Evolutionary conservation across 805 yeast genomes (phyloP).

Genomic region (Candida dajiaensis): DNA sequence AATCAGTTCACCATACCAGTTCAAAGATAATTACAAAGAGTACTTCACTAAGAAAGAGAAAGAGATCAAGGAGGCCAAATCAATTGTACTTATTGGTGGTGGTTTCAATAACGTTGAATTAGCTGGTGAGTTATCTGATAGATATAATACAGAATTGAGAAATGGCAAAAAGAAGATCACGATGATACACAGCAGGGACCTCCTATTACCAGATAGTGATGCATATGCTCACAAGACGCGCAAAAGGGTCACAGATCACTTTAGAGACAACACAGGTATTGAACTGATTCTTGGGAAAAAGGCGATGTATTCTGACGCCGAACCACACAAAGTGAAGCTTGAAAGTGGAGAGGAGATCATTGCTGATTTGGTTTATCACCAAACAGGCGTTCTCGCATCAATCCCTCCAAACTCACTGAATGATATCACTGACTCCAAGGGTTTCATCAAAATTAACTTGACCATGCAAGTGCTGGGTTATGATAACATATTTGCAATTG

Average conservation of each 20-base stretch:
- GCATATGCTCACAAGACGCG: slow-evolving; percentile 13
- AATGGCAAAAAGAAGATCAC: slow-evolving; percentile 14
- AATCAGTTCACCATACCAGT: slow-evolving; percentile 11
- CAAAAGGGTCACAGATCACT: slow-evolving; percentile 13
- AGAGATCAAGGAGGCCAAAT: slow-evolving; percentile 19
- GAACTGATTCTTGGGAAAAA: slow-evolving; percentile 12
- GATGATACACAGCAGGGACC: slow-evolving; percentile 10
- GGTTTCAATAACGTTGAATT: slow-evolving; percentile 28
- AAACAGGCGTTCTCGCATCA: slow-evolving; percentile 8
- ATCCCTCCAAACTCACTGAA: slow-evolving; percentile 8
- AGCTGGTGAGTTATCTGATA: slow-evolving; percentile 26
- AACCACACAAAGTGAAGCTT: slow-evolving; percentile 1
- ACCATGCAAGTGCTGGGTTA: slow-evolving; percentile 2
- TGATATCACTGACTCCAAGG: background rate
- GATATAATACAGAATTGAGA: slow-evolving; percentile 14
- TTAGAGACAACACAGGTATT: slow-evolving; percentile 11
- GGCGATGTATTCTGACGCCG: slow-evolving; percentile 1
- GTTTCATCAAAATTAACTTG: slow-evolving; percentile 8
- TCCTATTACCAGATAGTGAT: slow-evolving; percentile 3
- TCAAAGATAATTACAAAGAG: slow-evolving; percentile 11
- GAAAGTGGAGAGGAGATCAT: background rate
- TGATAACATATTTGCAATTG: slow-evolving; percentile 26
- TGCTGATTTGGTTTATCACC: slow-evolving; percentile 3
- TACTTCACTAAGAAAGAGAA: slow-evolving; percentile 13
- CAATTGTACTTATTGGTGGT: slow-evolving; percentile 28